Base-by-base conservation (phyloP, 2,329 filamentous ascomycete genomes). In the Ascochyta viciae-villosae region DNA sequence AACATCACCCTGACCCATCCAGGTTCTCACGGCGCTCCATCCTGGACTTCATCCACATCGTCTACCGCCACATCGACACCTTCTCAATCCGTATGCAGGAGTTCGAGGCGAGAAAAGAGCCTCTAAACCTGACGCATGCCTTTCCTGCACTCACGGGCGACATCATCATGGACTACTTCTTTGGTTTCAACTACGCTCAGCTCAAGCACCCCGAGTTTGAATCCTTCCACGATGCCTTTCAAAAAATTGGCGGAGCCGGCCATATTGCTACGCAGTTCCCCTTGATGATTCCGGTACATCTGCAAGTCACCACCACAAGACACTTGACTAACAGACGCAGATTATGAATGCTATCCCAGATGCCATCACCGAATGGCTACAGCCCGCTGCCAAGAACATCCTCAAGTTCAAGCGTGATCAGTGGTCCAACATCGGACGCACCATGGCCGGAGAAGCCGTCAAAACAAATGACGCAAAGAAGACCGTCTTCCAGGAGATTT, bases 121-220 rank as follows among this genome's bases (percentile, higher is more conserved):
- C 71, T 3, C 37, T 74, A 42, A 73, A 72, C 44, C 51, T 74
- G 26, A 63, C 60, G 12, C 52, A 66, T 51, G 67, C 75, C 0
- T 78, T 77, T 45, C 76, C 73, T 22, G 78, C 77, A 19, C 70
- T 77, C 41, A 77, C 77, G 2, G 78, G 78, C 29, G 80, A 82
- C 29, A 74, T 81, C 40, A 78, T 82, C 59, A 79, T 78, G 56
- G 72, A 78, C 48, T 81, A 80, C 54, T 73, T 73, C 58, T 74
- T 74, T 42, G 72, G 73, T 12, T 72, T 74, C 62, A 73, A 74
- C 53, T 70, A 73, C 33, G 59, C 49, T 12, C 70, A 72, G 42
- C 64, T 74, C 50, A 70, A 71, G 55, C 56, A 72, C 26, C 68
- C 72, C 0, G 62, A 71, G n/a, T 75, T 74, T 45, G 64, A 66